These are phyloP conservation scores for Perkinsus marinus DNA, from an alignment of 169 alveolate species.

Conservation along the genomic window DNA sequence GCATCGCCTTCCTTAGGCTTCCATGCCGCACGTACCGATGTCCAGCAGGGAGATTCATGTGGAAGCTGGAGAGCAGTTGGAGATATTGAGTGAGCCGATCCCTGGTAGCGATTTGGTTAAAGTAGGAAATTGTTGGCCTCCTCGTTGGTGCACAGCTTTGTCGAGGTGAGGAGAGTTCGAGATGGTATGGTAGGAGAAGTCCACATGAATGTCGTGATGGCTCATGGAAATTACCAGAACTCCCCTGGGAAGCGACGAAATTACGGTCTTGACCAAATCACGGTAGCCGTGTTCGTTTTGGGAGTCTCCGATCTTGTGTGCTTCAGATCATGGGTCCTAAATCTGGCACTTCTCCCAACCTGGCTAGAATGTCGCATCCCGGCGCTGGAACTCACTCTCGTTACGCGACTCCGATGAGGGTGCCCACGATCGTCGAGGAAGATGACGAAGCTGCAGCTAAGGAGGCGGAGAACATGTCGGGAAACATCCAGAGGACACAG, in stretches of 20 bases:
- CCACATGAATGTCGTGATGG: neutral
- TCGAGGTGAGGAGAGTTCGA: neutral
- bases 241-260: neutral
- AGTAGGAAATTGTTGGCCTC: neutral
- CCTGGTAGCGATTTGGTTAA: neutral
- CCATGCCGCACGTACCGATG: neutral
- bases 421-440: neutral
- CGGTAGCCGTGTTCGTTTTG: neutral
- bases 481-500: neutral
- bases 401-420: neutral
- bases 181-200: neutral
- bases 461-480: neutral
- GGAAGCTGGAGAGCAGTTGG: neutral
- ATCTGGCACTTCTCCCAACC: neutral
- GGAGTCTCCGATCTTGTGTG: neutral
- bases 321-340: neutral
- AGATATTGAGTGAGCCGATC: neutral
- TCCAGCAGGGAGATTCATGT: neutral
- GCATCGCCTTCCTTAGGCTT: neutral
- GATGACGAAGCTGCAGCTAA: neutral
- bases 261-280: neutral
- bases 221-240: neutral
- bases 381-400: neutral
- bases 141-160: neutral
- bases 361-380: neutral